These are phyloP conservation scores for Fraxinus nigra DNA, from an alignment of 305 asterid species.

Conservation along the genomic window DNA sequence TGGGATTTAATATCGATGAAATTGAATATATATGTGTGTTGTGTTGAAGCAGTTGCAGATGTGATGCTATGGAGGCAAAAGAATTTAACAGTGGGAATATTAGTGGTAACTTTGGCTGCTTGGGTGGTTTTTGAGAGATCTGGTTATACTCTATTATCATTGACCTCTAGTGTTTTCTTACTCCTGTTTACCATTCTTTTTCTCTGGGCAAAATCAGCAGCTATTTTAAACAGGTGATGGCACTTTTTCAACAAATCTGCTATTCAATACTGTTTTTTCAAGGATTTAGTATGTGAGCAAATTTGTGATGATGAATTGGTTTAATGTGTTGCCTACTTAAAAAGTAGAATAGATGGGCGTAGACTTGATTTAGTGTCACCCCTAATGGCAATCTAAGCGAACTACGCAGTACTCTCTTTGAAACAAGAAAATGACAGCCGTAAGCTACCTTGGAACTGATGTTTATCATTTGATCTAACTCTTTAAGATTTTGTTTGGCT, in stretches of 20 bases:
- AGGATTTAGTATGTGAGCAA: neutral
- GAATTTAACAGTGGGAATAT: slow-evolving; percentile 48
- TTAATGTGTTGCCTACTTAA: neutral
- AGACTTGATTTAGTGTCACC: neutral
- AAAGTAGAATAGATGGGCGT: neutral
- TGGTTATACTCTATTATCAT: slow-evolving; percentile 69
- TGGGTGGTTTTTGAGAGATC: slow-evolving; percentile 88
- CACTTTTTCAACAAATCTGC: neutral
- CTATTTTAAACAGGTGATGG: slow-evolving; percentile 71
- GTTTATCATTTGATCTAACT: neutral
- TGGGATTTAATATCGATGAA: neutral
- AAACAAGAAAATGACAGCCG: neutral
- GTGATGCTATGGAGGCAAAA: slow-evolving; percentile 75
- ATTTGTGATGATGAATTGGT: neutral
- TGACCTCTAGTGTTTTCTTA: slow-evolving; percentile 67
- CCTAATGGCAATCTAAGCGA: neutral
- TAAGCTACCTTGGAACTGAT: neutral
- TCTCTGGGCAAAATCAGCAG: slow-evolving; percentile 96
- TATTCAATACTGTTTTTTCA: neutral
- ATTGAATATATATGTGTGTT: neutral
- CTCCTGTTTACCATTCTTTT: slow-evolving; percentile 77
- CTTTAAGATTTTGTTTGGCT: neutral
- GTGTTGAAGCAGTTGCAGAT: slow-evolving; percentile 71
- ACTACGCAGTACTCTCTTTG: neutral
- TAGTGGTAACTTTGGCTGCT: slow-evolving; percentile 53